A percentile compares a stretch with the other conserved stretches of the same genome.
Conservation (phyloP, 495 filamentous ascomycete species). For the Hyaloscypha finlandica region DNA sequence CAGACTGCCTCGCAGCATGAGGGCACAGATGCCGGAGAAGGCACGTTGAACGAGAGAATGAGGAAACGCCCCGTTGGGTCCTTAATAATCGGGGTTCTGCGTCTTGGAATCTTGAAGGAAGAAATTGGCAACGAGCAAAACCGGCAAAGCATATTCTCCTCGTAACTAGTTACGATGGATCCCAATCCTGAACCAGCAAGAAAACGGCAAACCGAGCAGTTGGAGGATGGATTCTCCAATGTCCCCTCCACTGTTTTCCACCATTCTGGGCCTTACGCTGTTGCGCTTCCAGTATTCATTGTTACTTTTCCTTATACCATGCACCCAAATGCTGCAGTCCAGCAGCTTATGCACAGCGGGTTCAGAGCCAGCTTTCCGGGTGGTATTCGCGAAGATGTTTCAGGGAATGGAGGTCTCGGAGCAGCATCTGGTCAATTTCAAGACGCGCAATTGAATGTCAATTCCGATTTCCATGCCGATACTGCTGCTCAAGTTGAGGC, state of each 20-base stretch:
- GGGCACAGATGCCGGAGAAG: constrained; percentile 1
- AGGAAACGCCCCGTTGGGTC: neutral
- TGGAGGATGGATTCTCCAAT: neutral
- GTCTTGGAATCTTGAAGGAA: neutral
- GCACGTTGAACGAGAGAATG: neutral
- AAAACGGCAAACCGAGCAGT: neutral
- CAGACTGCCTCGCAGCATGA: neutral
- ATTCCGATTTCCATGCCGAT: neutral
- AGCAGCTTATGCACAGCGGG: neutral
- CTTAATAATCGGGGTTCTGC: neutral
- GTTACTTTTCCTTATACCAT: neutral
- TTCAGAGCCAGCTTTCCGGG: neutral
- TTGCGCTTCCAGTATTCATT: neutral
- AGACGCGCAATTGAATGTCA: neutral
- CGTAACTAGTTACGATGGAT: constrained; percentile 5
- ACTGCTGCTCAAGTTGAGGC: neutral
- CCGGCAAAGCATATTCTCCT: neutral
- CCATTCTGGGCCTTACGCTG: neutral
- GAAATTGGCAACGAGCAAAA: constrained; percentile 2
- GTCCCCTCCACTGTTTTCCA: neutral
- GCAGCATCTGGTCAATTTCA: neutral
- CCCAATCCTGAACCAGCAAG: neutral
- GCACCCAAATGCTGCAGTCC: neutral
- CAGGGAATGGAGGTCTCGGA: neutral
- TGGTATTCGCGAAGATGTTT: neutral